Evolutionary conservation across 345 rosid genomes (phyloP).

Genomic region (Eucalyptus camaldulensis): DNA sequence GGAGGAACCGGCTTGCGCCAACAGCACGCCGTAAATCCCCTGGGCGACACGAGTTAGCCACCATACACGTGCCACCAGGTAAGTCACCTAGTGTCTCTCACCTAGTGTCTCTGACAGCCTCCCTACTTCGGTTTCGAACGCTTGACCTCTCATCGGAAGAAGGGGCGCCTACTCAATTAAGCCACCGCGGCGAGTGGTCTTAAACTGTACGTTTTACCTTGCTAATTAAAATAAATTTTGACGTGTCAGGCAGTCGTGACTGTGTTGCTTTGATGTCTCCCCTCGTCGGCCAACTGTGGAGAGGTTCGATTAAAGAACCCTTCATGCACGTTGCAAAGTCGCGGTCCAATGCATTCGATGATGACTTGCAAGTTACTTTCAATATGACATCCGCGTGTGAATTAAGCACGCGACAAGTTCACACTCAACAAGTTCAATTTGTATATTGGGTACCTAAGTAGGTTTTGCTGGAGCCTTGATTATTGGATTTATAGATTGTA

Average conservation of each 20-base stretch:
- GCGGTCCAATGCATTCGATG: neutral
- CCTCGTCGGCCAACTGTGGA: neutral
- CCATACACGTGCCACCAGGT: too few species aligned
- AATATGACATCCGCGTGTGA: neutral
- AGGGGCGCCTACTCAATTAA: too few species aligned
- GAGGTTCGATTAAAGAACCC: neutral
- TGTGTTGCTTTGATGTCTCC: neutral
- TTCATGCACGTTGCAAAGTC: neutral
- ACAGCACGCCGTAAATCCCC: too few species aligned
- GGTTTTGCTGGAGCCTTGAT: neutral
- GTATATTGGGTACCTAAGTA: accelerated
- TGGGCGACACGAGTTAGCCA: too few species aligned
- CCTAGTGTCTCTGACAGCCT: too few species aligned
- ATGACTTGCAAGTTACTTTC: neutral
- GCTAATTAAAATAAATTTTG: neutral
- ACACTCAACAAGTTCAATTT: neutral
- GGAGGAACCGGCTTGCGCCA: too few species aligned
- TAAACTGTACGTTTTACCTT: neutral
- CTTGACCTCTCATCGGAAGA: too few species aligned
- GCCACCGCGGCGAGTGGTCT: too few species aligned
- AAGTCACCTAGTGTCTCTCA: too few species aligned
- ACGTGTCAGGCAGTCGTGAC: neutral
- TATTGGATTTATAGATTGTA: neutral
- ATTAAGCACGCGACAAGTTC: neutral
- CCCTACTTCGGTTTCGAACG: too few species aligned